Evolutionary conservation across 768 basidiomycete species (phyloP), one percentile per base, ranked within the genome.

Genomic region (Cystoderma amianthinum): DNA sequence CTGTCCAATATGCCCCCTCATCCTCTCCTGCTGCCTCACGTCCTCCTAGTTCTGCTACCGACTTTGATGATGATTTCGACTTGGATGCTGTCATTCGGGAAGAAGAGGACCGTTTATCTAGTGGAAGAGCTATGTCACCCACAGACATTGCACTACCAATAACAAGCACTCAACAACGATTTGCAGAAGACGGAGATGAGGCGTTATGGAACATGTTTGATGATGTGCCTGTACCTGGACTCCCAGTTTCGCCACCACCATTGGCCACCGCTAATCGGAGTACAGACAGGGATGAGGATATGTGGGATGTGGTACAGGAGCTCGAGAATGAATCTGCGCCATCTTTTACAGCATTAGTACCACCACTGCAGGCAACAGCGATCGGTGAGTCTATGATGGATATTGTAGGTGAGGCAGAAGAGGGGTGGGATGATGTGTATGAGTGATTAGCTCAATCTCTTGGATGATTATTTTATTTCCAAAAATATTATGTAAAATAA

Each of bases 151-250:
- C 17, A 30, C 6, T 16, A n/a, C 28, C 46, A 40, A 41, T 41
- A n/a, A n/a, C n/a, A n/a, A n/a, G n/a, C n/a, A n/a, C n/a, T n/a
- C n/a, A n/a, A n/a, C n/a, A n/a, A n/a, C n/a, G n/a, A n/a, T 46
- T 44, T 36, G 48, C 53, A 20, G 56, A 59, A 35, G 62, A 62
- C 12, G 74, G 76, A 4, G 80, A 84, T 23, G 76, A 78, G 30
- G 80, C 76, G 9, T 72, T 87, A 67, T 88, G 89, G 80, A 74
- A 78, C 46, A 65, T 80, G 25, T 59, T 85, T 44, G 64, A 75
- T 37, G 72, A 79, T 47, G 55, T 75, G 34, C 72, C 70, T 30
- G 20, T 49, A 17, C 53, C 55, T 19, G 47, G 57, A 24, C 53
- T 52, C 20, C 48, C 44, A 13, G 52, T 49, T 40, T 28, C 46